Conservation (phyloP, 768 basidiomycete species). For the Mycena haematopus region DNA sequence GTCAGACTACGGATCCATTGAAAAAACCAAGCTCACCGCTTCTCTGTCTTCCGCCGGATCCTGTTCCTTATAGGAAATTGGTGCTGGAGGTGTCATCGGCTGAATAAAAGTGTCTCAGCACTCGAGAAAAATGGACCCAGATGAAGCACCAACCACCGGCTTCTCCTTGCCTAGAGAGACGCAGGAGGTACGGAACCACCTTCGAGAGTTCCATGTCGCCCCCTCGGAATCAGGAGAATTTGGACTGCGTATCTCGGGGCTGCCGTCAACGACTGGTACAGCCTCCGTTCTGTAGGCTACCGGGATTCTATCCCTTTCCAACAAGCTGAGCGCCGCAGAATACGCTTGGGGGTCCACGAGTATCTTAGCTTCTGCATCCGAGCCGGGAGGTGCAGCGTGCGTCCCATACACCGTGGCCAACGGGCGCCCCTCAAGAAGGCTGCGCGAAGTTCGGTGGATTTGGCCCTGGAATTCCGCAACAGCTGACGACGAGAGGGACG, state of each 20-base stretch:
- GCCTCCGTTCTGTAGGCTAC: neutral
- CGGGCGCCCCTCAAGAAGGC: neutral
- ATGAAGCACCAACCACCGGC: neutral
- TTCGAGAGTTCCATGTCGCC: neutral
- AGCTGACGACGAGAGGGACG: neutral
- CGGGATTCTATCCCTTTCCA: neutral
- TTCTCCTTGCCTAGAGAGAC: neutral
- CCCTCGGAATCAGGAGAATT: neutral
- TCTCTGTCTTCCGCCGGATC: neutral
- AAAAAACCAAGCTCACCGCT: slow-evolving; percentile 2
- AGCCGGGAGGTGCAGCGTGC: neutral
- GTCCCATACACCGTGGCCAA: neutral
- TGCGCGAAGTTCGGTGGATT: neutral
- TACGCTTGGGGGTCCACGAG: neutral
- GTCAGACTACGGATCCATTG: neutral
- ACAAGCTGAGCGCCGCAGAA: neutral
- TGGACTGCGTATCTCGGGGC: neutral
- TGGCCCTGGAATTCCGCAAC: neutral
- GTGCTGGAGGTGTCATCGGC: neutral
- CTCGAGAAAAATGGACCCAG: neutral
- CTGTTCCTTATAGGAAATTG: neutral
- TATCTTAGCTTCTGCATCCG: slow-evolving; percentile 5
- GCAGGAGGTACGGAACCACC: slow-evolving; percentile 4
- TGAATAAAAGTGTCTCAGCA: neutral
- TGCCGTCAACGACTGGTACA: neutral